Evolutionary conservation across 1,284 basidiomycete genomes (phyloP), one percentile per base, ranked within the genome.

Genomic region (Singerocomus rubriflavus): DNA sequence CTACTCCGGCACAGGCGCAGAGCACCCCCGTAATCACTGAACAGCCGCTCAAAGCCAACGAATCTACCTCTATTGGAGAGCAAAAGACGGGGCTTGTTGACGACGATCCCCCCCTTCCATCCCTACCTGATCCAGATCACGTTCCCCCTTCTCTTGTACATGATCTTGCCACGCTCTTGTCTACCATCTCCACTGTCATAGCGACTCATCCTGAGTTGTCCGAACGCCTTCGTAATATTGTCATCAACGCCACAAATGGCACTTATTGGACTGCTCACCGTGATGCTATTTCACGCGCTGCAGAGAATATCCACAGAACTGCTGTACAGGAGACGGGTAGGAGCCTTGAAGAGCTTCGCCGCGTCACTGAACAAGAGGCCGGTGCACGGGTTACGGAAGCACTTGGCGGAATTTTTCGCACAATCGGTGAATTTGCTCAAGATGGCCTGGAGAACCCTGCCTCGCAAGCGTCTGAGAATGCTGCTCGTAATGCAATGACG

Each of bases 201-300:
- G 68, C 77, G 0, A 66, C 77, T 8, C 85, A 89, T 58, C 88
- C 88, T 3, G 86, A 90, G 57, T 66, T 90, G 11, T 78, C 82
- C 2, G 82, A 85, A 53, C 77, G 76, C 34, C 61, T 90, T 48
- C 81, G 78, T 46, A 82, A 78, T 58, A 78, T 90, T 38, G 62
- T 82, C 33, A 71, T 71, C 46, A 86, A 88, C 57, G 72, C 82
- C 8, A 72, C 76, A 4, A 78, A 73, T 46, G 87, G 86, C 17
- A 70, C 74, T 13, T 90, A 90, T 60, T 89, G 84, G 85, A 65
- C 71, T 37, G 64, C 74, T 26, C 84, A 87, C 57, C 78, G 81
- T 40, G 77, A 79, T 13, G 70, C 77, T 6, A 66, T 85, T 40
- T 75, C 78, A 11, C 76, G 77, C 30, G 77, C 79, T 33, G 81